Evolutionary conservation across 2,329 filamentous ascomycete genomes (phyloP).

Genomic region (Botryotinia globosa): DNA sequence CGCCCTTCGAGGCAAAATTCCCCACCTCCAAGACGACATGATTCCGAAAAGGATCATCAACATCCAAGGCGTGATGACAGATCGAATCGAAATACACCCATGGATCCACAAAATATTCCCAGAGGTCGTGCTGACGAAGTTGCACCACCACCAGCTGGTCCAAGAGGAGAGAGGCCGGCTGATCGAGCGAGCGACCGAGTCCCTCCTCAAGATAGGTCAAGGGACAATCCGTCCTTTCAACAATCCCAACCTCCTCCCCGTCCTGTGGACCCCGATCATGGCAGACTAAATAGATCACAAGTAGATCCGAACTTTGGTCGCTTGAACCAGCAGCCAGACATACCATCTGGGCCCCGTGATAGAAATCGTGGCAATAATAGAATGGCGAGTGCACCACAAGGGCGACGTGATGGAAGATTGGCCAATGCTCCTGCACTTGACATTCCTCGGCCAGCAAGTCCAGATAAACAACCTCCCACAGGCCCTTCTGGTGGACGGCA

Average conservation of each 20-base stretch:
- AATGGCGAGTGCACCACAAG: slow-evolving; percentile 24
- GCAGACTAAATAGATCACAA: slow-evolving; percentile 45
- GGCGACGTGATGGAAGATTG: slow-evolving; percentile 29
- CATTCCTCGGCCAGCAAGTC: slow-evolving; percentile 34
- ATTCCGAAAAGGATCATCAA: slow-evolving; percentile 41
- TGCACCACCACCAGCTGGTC: slow-evolving; percentile 36
- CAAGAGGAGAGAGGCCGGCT: slow-evolving; percentile 42
- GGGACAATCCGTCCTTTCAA: slow-evolving; percentile 39
- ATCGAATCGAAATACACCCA: slow-evolving; percentile 25
- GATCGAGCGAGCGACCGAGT: slow-evolving; percentile 48
- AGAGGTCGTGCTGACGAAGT: slow-evolving; percentile 32
- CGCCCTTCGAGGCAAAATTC: slow-evolving; percentile 45
- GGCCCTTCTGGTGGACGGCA: slow-evolving; percentile 37
- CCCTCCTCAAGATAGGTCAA: slow-evolving; percentile 41
- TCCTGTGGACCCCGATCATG: slow-evolving; percentile 49
- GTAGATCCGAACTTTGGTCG: slow-evolving; percentile 63
- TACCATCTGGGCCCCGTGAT: slow-evolving; percentile 56
- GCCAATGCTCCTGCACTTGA: slow-evolving; percentile 24
- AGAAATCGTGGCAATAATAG: slow-evolving; percentile 43
- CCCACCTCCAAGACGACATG: slow-evolving; percentile 52
- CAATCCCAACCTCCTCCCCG: slow-evolving; percentile 39
- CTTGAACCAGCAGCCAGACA: slow-evolving; percentile 51
- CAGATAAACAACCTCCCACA: slow-evolving; percentile 39
- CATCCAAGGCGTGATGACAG: slow-evolving; percentile 37
- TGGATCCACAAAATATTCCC: slow-evolving; percentile 28